A percentile compares a stretch with the other conserved stretches of the same genome.
Conservation (phyloP, 306 rosid genomes). For the Elaeagnus macrophylla region DNA sequence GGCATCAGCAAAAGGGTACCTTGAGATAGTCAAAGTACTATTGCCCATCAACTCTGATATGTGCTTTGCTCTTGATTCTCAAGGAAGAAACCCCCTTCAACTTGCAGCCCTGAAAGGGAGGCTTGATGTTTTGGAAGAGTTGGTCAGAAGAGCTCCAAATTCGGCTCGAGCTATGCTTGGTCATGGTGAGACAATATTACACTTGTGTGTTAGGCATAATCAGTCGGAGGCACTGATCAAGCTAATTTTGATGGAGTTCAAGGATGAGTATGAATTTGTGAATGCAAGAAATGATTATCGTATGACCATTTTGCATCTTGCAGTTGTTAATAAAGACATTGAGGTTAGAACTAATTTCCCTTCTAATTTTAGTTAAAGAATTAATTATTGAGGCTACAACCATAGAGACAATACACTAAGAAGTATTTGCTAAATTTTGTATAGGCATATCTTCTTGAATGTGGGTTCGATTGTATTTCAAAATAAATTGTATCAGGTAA, state of each 20-base stretch:
- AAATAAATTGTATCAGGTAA: too few species aligned
- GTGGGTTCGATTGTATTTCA: too few species aligned
- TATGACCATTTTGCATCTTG: slow-evolving; percentile 20
- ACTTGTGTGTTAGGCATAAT: slow-evolving; percentile 16
- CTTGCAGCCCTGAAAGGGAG: slow-evolving; percentile 19
- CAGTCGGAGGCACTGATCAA: slow-evolving; percentile 14
- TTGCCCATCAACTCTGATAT: neutral
- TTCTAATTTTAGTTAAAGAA: too few species aligned
- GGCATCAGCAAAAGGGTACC: slow-evolving; percentile 17
- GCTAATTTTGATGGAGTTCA: slow-evolving; percentile 4
- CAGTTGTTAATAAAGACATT: slow-evolving; percentile 17
- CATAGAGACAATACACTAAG: too few species aligned
- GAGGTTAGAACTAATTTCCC: neutral
- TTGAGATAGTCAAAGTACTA: slow-evolving; percentile 2
- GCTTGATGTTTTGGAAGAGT: slow-evolving; percentile 8
- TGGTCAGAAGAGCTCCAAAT: slow-evolving; percentile 9
- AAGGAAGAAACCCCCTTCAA: slow-evolving; percentile 15
- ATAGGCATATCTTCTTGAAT: too few species aligned
- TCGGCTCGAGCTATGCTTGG: slow-evolving; percentile 11
- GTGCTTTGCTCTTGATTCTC: slow-evolving; percentile 11
- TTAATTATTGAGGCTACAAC: too few species aligned
- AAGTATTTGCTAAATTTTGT: too few species aligned
- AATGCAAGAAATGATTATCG: slow-evolving; percentile 22
- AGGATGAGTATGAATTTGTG: slow-evolving; percentile 10
- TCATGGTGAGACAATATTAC: slow-evolving; percentile 13